Percentiles rank a stretch among this genome's conserved stretches.
phyloP scores from a whole-genome alignment of 2,329 filamentous ascomycete species.

The Epichloe glyceriae region DNA sequence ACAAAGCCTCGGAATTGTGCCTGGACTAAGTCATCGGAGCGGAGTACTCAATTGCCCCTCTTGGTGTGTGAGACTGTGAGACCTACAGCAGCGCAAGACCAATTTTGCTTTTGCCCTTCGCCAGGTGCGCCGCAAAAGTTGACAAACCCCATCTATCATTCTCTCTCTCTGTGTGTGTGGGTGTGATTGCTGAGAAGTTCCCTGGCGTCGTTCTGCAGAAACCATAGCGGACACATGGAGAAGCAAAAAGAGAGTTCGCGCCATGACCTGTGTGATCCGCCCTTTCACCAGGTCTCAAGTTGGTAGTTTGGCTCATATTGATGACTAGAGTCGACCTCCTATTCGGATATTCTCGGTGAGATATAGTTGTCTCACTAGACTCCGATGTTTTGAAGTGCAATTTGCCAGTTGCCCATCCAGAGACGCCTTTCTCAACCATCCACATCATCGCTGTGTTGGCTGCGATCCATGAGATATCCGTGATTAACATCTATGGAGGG shows the following conservation, averaged over 20 bases:
- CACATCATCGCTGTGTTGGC: neutral
- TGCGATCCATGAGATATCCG: neutral
- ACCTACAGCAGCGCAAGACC: conserved; percentile 9
- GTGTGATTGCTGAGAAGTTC: neutral
- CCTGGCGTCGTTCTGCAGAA: neutral
- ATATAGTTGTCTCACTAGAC: conserved; percentile 17
- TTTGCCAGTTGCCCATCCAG: conserved; percentile 11
- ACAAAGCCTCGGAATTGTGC: neutral
- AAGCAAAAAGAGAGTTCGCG: neutral
- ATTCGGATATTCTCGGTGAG: conserved; percentile 12
- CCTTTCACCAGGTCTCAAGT: neutral
- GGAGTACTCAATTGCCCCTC: conserved; percentile 2
- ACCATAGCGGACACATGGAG: neutral
- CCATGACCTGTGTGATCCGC: neutral
- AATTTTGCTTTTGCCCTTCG: conserved; percentile 4
- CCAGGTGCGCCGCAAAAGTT: neutral
- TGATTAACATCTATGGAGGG: neutral
- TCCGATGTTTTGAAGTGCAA: conserved; percentile 14
- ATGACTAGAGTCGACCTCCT: neutral
- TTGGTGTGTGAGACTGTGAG: conserved; percentile 7
- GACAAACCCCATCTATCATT: neutral
- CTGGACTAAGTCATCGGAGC: neutral
- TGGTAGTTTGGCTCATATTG: neutral
- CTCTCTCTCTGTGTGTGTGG: neutral
- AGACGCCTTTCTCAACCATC: neutral